Evolutionary conservation across 345 rosid species (phyloP), one percentile per base, ranked within the genome.

Genomic region (Euphorbia pulcherrima): DNA sequence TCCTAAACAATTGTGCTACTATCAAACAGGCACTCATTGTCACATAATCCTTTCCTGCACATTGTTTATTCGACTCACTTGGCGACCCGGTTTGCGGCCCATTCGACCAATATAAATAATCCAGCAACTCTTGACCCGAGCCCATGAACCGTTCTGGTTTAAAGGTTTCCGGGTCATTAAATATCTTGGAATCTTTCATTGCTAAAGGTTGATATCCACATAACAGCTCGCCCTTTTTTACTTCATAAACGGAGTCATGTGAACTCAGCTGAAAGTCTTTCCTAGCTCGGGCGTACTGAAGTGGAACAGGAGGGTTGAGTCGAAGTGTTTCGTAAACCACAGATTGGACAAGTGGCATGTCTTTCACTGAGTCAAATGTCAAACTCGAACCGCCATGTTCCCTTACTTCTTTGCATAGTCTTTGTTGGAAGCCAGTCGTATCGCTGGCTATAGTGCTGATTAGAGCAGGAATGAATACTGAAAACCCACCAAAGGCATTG

Each of bases 401-500:
- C 62, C 85, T 78, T 40, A 84, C 97, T 37, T 90, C 97, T 26
- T 74, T 55, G 20, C 83, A 67, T 56, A 88, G 53, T 47, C 55
- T 79, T 10, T 71, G 77, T 52, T 90, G 97, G n/a, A 92, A 69
- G 39, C 90, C 92, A 14, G 86, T 44, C 26, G 72, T 60, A 52
- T 88, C 95, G 20, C 78, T 79, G 0, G 70, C 75, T 30, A 92
- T 74, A 37, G 8, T 13, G 2, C n/a, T 64, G 17, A 92, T 16
- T 5, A 90, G 60, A 5, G 53, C 24, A 0, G 92, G 92, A 50
- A 90, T 64, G 20, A 92, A 88, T 35, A 87, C 13, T 3, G 92
- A 81, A 79, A 92, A 92, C 29, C 98, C 98, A 56, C 98, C 97
- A 27, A 62, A 92, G 4, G 98, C 88, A 40, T 92, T 92, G 74